Evolutionary conservation across 176 grass and related monocot species (phyloP), one percentile per base, ranked within the genome.

Genomic region (Cenchrus purpureus): DNA sequence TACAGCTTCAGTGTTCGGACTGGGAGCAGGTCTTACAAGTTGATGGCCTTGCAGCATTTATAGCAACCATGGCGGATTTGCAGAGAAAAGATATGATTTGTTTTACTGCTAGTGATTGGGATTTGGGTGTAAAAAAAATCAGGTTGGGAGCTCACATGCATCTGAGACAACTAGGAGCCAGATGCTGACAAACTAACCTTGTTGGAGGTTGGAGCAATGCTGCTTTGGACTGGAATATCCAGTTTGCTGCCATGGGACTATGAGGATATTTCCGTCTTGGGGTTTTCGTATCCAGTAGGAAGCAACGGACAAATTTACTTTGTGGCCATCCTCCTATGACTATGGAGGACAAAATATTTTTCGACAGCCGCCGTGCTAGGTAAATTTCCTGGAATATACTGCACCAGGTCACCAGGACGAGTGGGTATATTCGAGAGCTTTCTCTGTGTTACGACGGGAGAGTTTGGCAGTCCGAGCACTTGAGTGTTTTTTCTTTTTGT

Each of bases 271-370:
- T 28, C 45, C n/a, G 10, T 78, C 76, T 79, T 64, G 76, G 61
- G 14, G 14, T 28, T 44, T 78, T 64, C 42, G 58, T 64, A 17
- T 10, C 58, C 40, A 7, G 9, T 78, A 63, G 59, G 59, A 49
- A 79, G 76, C 43, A 79, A 50, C 17, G 58, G 76, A 31, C 76
- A 78, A 63, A 31, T 16, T 11, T 31, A 64, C 22, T 79, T 49
- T 79, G 76, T 63, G 43, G 58, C 1, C 76, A 64, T 78, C 57
- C 76, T 78, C 76, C 76, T 78, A 16, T n/a, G 42, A 63, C 76
- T 78, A 63, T 48, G 76, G 76, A 79, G 43, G 55, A 57, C 17
- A 16, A 20, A 57, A 20, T 62, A 28, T 4, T 62, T 62, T 1
- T 25, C 8, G 58, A 61, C 25, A 59, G 20, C 20, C 58, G 58